Conservation (phyloP, 306 rosid species). For the Astragalus membranaceus region DNA sequence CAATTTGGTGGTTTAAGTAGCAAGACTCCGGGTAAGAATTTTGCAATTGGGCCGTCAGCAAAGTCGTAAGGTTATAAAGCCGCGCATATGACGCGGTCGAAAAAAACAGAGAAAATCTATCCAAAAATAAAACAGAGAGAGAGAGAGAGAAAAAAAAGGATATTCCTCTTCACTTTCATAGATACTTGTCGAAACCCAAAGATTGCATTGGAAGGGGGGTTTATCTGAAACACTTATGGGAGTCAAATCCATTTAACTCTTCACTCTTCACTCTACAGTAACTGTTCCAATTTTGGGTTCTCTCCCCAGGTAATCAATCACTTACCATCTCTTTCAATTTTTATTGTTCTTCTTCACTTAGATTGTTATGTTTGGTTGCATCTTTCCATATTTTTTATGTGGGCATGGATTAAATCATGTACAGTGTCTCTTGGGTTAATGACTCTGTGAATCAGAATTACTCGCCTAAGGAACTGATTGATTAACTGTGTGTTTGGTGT, state of each 20-base stretch:
- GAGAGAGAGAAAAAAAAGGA: background rate
- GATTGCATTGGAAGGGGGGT: background rate
- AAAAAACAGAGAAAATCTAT: too few relatives aligned
- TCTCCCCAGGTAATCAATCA: slow-evolving; percentile 27
- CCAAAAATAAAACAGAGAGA: background rate
- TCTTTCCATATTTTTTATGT: background rate
- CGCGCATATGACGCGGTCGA: too few relatives aligned
- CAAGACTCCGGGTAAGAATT: too few relatives aligned
- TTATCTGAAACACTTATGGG: slow-evolving; percentile 8
- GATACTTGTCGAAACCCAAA: background rate
- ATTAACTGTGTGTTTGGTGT: background rate
- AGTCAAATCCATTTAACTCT: slow-evolving; percentile 7
- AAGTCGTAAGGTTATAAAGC: too few relatives aligned
- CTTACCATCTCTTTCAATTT: background rate
- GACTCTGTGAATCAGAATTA: background rate
- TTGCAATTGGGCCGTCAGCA: too few relatives aligned
- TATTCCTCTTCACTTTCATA: slow-evolving; percentile 16
- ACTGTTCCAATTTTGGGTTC: background rate
- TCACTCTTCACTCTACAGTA: background rate
- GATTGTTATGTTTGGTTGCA: background rate
- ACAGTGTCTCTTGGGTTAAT: background rate
- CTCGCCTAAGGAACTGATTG: background rate
- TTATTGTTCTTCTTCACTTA: background rate
- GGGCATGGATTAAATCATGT: slow-evolving; percentile 3
- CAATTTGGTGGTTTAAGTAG: too few relatives aligned